A percentile compares a stretch with the other conserved stretches of the same genome.
phyloP scores from a whole-genome alignment of 257 asterid genomes.

The Jaltomata sinuosa region DNA sequence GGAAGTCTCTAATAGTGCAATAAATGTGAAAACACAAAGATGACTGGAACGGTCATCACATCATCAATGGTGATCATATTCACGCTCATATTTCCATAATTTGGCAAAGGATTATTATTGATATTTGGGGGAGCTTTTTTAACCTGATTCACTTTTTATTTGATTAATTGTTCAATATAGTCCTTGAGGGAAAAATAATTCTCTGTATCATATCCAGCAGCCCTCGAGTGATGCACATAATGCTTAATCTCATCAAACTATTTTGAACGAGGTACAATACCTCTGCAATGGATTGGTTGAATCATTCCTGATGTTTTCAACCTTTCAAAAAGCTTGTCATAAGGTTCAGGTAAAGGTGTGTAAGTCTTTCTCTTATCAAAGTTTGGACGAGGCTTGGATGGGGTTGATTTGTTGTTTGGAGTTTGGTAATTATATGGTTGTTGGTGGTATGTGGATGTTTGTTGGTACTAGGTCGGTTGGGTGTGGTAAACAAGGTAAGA shows the following conservation, averaged over 20 bases:
- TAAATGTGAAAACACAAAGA: no score
- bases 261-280: not conserved
- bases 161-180: not conserved
- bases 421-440: not conserved
- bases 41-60: no score
- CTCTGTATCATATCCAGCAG: not conserved
- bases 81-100: no score
- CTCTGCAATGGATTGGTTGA: not conserved
- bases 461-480: not conserved
- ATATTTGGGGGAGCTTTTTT: not conserved
- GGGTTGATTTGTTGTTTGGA: not conserved
- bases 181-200: not conserved
- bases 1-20: no score
- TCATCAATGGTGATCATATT: no score
- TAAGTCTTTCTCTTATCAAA: not conserved
- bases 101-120: no score
- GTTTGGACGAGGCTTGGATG: not conserved
- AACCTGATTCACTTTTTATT: not conserved
- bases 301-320: not conserved
- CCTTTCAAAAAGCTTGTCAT: not conserved
- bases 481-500: not conserved
- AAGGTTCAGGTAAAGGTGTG: not conserved
- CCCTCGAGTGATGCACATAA: not conserved
- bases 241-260: not conserved
- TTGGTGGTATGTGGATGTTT: not conserved